These are phyloP conservation scores for Calycina herbarum DNA, from an alignment of 2,329 filamentous ascomycete species.

Conservation along the genomic window DNA sequence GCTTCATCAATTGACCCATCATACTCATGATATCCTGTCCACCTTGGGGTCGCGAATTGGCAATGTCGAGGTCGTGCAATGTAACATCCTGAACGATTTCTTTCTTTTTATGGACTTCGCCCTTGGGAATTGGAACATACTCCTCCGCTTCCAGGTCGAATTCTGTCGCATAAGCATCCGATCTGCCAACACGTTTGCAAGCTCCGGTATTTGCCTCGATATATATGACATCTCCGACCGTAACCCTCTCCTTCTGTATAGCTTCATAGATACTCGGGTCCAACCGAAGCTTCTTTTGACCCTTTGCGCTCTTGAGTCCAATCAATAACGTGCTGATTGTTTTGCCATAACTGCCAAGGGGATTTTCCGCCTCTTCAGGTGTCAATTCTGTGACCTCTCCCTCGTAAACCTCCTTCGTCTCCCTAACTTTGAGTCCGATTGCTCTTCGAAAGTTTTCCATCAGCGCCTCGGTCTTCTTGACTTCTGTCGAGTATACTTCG, in stretches of 20 bases:
- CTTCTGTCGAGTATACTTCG: slow-evolving; percentile 96
- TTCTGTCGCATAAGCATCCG: slow-evolving; percentile 95
- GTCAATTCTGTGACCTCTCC: slow-evolving; percentile 97
- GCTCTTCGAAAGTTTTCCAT: slow-evolving; percentile 99
- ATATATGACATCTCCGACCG: slow-evolving; percentile 96
- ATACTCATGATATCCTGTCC: slow-evolving; percentile 99
- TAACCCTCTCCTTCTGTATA: slow-evolving; percentile 96
- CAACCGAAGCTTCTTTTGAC: slow-evolving; percentile 94
- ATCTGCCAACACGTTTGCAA: slow-evolving; percentile 94
- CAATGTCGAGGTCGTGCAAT: slow-evolving; percentile 92
- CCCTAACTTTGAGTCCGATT: slow-evolving; percentile 93
- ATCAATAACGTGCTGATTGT: slow-evolving; percentile 96
- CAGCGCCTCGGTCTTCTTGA: slow-evolving; percentile 98
- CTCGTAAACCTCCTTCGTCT: slow-evolving; percentile 99
- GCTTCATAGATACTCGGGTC: slow-evolving; percentile 99
- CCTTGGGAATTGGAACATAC: slow-evolving; percentile 98
- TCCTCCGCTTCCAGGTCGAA: slow-evolving; percentile 99
- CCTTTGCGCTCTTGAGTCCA: slow-evolving; percentile 90
- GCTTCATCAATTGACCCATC: slow-evolving; percentile 99
- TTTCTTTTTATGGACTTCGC: slow-evolving; percentile 99
- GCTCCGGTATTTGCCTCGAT: slow-evolving; percentile 99
- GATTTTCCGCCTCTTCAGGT: slow-evolving; percentile 97
- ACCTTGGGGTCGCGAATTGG: slow-evolving; percentile 91
- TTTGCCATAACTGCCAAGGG: slow-evolving; percentile 92
- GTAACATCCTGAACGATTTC: slow-evolving; percentile 99